phyloP scores from a whole-genome alignment of 1,284 basidiomycete species.

The Vanrija sp. region DNA sequence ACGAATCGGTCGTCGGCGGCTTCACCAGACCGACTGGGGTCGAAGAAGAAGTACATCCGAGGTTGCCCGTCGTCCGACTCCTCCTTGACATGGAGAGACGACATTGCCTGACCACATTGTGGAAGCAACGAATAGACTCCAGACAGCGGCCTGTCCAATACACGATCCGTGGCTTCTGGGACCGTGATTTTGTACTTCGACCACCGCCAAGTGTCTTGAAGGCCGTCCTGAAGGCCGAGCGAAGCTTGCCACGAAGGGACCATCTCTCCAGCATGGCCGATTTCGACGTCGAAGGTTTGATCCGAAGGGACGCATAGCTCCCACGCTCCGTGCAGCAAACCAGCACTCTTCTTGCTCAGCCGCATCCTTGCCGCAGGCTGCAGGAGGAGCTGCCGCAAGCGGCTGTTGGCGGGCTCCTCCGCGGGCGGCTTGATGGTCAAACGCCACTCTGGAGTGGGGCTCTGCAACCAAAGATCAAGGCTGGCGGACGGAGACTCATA shows the following conservation, averaged over 20 bases:
- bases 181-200: conserved; percentile 64
- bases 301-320: conserved; percentile 71
- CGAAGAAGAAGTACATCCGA: conserved; percentile 74
- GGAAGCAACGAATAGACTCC: conserved; percentile 75
- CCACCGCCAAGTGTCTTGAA: conserved; percentile 64
- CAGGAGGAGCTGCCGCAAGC: conserved; percentile 68
- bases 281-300: conserved; percentile 57
- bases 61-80: conserved; percentile 51
- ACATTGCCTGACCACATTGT: conserved; percentile 84
- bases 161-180: conserved; percentile 52
- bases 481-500: conserved; percentile 69
- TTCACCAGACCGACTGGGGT: conserved; percentile 75
- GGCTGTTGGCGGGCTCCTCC: conserved; percentile 70
- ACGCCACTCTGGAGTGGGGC: conserved; percentile 78
- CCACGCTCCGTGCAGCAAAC: conserved; percentile 70
- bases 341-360: conserved; percentile 36
- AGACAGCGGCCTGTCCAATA: conserved; percentile 74
- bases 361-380: conserved; percentile 74
- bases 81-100: conserved; percentile 66
- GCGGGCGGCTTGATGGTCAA: conserved; percentile 68
- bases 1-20: conserved; percentile 70
- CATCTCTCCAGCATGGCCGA: conserved; percentile 64
- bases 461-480: conserved; percentile 73
- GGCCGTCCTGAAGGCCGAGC: conserved; percentile 69
- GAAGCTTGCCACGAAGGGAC: conserved; percentile 81